Conservation (phyloP, 2,329 filamentous ascomycete species). For the Pseudopyrenochaeta lycopersici region DNA sequence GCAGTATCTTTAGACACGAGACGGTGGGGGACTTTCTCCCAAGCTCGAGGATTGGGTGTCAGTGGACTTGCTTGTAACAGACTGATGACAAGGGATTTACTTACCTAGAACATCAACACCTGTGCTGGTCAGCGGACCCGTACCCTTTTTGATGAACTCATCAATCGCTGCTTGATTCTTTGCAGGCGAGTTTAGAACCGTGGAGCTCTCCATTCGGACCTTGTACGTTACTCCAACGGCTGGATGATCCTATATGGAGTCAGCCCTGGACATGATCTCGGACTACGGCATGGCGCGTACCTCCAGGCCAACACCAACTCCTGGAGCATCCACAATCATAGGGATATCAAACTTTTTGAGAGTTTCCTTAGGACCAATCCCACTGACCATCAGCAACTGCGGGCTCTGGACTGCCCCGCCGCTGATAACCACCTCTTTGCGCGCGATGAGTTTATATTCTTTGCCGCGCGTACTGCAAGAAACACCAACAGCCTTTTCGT, state of each 20-base stretch:
- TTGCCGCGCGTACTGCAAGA: constrained; percentile 14
- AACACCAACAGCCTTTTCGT: constrained; percentile 19
- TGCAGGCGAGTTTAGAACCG: constrained; percentile 13
- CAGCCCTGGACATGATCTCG: neutral
- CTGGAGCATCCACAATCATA: constrained; percentile 23
- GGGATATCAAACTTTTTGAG: constrained; percentile 25
- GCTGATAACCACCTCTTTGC: constrained; percentile 28
- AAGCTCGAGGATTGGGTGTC: constrained; percentile 3
- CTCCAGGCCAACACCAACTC: constrained; percentile 33
- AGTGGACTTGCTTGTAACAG: no score
- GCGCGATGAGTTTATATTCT: constrained; percentile 22
- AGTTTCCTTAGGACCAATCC: constrained; percentile 37
- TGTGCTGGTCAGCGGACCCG: constrained; percentile 18
- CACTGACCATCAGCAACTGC: constrained; percentile 48
- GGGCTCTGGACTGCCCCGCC: constrained; percentile 43
- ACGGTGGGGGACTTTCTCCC: constrained; percentile 28
- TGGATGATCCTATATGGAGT: constrained; percentile 20
- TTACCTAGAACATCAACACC: constrained; percentile 14
- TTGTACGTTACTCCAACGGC: constrained; percentile 12
- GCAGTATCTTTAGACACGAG: constrained; percentile 18
- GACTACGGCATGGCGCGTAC: constrained; percentile 4
- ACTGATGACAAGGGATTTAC: no score
- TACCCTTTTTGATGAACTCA: constrained; percentile 12
- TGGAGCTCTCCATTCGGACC: constrained; percentile 15
- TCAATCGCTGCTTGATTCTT: constrained; percentile 11